These are phyloP conservation scores for Zygnema cylindricum DNA, from an alignment of 139 green algal genomes.

Conservation along the genomic window DNA sequence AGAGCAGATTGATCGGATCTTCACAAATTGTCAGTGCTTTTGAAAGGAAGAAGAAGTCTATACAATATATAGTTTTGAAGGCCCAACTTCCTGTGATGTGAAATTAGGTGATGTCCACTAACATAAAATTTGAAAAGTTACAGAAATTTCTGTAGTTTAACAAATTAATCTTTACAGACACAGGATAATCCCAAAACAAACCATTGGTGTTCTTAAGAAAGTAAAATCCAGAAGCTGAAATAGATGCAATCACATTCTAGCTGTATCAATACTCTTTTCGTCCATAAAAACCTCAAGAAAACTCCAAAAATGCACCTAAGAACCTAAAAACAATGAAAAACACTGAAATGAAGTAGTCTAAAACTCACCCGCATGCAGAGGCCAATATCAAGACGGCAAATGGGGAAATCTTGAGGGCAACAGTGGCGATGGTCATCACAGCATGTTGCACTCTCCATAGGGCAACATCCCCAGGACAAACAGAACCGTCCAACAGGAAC, in stretches of 20 bases:
- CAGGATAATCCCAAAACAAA: background rate
- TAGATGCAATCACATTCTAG: background rate
- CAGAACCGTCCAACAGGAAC: conserved; percentile 75
- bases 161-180: background rate
- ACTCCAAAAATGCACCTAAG: background rate
- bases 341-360: background rate
- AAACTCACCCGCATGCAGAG: conserved; percentile 51
- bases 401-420: conserved; percentile 86
- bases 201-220: background rate
- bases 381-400: conserved; percentile 79
- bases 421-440: conserved; percentile 93
- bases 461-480: conserved; percentile 91
- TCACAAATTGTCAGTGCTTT: no score
- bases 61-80: no score
- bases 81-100: no score
- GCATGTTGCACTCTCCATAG: conserved; percentile 83
- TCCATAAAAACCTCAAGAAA: background rate
- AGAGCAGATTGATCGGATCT: no score
- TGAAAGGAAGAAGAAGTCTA: no score
- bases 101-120: no score
- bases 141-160: no score
- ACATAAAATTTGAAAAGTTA: no score
- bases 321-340: background rate
- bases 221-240: background rate
- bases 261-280: background rate